A percentile compares a stretch with the other conserved stretches of the same genome.
Conservation (phyloP, 331 rosid species). For the Arachis monticola region DNA sequence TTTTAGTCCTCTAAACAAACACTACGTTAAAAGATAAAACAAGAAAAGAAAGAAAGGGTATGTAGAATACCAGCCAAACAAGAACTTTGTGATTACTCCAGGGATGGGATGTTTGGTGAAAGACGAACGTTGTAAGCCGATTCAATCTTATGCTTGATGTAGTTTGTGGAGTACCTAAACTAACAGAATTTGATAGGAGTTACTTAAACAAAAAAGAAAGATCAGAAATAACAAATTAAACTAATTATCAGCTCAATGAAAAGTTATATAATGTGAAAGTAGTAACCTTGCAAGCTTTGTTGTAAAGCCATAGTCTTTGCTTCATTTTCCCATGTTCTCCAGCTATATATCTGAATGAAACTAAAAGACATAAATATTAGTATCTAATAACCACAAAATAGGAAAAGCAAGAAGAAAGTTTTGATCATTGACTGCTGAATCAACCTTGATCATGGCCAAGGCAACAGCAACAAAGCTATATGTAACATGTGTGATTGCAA, state of each 20-base stretch:
- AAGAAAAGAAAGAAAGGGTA: background rate
- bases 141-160: slow-evolving; percentile 47
- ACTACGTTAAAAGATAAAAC: background rate
- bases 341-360: slow-evolving; percentile 81
- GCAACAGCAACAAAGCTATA: slow-evolving; percentile 81
- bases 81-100: slow-evolving; percentile 80
- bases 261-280: slow-evolving; percentile 27
- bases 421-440: slow-evolving; percentile 34
- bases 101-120: slow-evolving; percentile 78
- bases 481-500: slow-evolving; percentile 77
- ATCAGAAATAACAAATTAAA: slow-evolving; percentile 5
- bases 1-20: slow-evolving; percentile 11
- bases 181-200: slow-evolving; percentile 35
- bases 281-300: slow-evolving; percentile 62
- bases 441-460: slow-evolving; percentile 91
- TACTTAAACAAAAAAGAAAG: background rate
- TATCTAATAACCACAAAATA: slow-evolving; percentile 7
- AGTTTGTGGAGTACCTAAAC: slow-evolving; percentile 54
- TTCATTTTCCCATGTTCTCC: slow-evolving; percentile 93
- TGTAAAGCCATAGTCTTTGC: slow-evolving; percentile 65
- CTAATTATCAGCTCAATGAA: slow-evolving; percentile 7
- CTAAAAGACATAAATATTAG: slow-evolving; percentile 1
- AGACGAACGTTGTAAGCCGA: slow-evolving; percentile 74
- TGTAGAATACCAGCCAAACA: slow-evolving; percentile 87
- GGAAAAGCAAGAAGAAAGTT: slow-evolving; percentile 26